Percentiles rank a stretch among this genome's conserved stretches.
Evolutionary conservation across 2,329 filamentous ascomycete genomes (phyloP).

Genomic region (Pseudogymnoascus sp.): DNA sequence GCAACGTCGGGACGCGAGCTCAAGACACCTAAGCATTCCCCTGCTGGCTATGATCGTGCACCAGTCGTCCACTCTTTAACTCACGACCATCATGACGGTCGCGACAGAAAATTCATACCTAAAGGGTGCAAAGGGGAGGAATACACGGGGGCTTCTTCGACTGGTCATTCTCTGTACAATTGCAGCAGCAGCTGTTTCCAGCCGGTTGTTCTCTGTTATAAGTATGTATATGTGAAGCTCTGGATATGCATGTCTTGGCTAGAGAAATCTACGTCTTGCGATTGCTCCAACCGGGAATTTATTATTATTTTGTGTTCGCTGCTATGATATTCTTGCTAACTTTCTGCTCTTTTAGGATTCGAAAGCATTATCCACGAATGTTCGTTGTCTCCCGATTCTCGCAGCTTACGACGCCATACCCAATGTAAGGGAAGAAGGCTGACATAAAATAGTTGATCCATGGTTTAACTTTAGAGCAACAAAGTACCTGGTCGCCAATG

Average conservation of each 20-base stretch:
- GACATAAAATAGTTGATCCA: slow-evolving; percentile 67
- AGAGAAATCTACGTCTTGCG: slow-evolving; percentile 7
- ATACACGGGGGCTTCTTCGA: slow-evolving; percentile 74
- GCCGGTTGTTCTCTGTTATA: slow-evolving; percentile 96
- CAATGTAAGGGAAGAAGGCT: slow-evolving; percentile 25
- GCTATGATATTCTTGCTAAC: slow-evolving; percentile 19
- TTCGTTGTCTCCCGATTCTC: slow-evolving; percentile 43
- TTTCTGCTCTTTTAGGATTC: slow-evolving; percentile 55
- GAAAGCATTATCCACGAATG: slow-evolving; percentile 99
- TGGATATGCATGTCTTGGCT: slow-evolving; percentile 1
- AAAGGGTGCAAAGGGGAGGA: slow-evolving; percentile 71
- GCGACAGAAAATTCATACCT: slow-evolving; percentile 43
- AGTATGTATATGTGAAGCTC: slow-evolving; percentile 50
- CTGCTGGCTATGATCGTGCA: slow-evolving; percentile 10
- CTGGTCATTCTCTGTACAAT: slow-evolving; percentile 87
- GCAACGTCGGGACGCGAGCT: slow-evolving; percentile 4
- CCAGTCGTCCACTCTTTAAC: slow-evolving; percentile 10
- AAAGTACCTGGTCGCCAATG: slow-evolving; percentile 93
- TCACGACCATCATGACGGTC: slow-evolving; percentile 32
- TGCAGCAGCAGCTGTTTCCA: slow-evolving; percentile 82
- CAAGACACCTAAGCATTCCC: slow-evolving; percentile 28
- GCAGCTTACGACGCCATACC: slow-evolving; percentile 4
- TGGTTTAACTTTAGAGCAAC: slow-evolving; percentile 99
- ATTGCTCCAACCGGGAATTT: neutral
- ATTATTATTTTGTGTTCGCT: neutral